Evolutionary conservation across 192 early-diverging fungal species (phyloP).

Genomic region (Oehlia diaphana): DNA sequence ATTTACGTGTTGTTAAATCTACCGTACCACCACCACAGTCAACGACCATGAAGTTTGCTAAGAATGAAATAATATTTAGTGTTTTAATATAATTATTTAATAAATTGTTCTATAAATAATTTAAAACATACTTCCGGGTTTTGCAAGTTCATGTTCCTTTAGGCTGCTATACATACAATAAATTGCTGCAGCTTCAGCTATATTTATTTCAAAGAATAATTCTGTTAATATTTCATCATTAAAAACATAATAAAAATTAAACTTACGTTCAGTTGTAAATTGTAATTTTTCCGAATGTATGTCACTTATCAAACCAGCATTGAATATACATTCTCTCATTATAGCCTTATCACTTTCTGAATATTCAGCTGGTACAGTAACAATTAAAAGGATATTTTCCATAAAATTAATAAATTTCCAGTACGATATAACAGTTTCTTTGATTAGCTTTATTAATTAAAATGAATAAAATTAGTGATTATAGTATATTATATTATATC

Average conservation of each 20-base stretch:
- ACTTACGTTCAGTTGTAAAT: no score
- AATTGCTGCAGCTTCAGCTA: constrained; percentile 11
- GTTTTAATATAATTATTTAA: not conserved
- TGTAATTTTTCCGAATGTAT: no score
- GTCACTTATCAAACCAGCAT: not conserved
- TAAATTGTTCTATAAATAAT: no score
- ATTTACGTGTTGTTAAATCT: constrained; percentile 45
- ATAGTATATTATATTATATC: not conserved
- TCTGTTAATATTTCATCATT: no score
- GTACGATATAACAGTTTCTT: not conserved
- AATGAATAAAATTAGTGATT: not conserved
- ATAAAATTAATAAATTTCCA: not conserved
- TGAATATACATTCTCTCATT: not conserved
- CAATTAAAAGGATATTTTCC: not conserved
- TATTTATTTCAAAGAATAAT: no score
- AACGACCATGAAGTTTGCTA: constrained; percentile 55
- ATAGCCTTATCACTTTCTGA: not conserved
- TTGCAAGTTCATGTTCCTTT: not conserved
- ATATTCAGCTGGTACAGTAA: not conserved
- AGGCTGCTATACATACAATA: not conserved
- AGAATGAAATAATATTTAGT: not conserved
- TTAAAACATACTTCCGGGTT: constrained; percentile 9
- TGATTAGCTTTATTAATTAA: not conserved
- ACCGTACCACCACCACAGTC: constrained; percentile 60
- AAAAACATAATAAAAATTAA: no score